These are phyloP conservation scores for Striga asiatica DNA, from an alignment of 257 asterid genomes.

Conservation along the genomic window DNA sequence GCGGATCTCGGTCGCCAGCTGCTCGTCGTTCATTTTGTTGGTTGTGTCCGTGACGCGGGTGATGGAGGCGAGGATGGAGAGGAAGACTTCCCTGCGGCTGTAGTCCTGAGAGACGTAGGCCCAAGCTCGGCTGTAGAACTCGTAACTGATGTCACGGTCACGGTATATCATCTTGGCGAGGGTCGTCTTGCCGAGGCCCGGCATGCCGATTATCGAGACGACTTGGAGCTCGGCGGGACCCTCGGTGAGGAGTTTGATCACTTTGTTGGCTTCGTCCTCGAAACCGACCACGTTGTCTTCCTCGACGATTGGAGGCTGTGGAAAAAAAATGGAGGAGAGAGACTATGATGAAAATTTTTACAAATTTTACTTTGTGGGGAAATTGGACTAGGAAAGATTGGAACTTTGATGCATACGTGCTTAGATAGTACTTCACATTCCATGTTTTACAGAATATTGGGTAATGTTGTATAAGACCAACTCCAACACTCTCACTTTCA, in stretches of 20 bases:
- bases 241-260: constrained; percentile 20
- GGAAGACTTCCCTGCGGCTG: constrained; percentile 36
- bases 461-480: too few species aligned
- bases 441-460: too few species aligned
- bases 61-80: constrained; percentile 23
- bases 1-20: constrained; percentile 25
- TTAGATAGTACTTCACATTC: too few species aligned
- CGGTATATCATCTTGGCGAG: constrained; percentile 44
- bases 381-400: too few species aligned
- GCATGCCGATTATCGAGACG: constrained; percentile 36
- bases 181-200: constrained; percentile 61
- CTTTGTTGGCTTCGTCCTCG: constrained; percentile 36
- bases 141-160: constrained; percentile 26
- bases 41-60: constrained; percentile 19
- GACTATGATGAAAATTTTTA: too few species aligned
- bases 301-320: constrained; percentile 39
- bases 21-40: constrained; percentile 29
- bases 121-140: constrained; percentile 40
- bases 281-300: constrained; percentile 46
- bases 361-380: too few species aligned
- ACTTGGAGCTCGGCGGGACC: constrained; percentile 33
- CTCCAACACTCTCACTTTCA: too few species aligned
- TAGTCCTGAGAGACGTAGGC: constrained; percentile 45
- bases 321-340: not conserved
- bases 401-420: too few species aligned